Evolutionary conservation across 176 grass and related monocot species (phyloP), one percentile per base, ranked within the genome.

Genomic region (Oryza rufipogon): DNA sequence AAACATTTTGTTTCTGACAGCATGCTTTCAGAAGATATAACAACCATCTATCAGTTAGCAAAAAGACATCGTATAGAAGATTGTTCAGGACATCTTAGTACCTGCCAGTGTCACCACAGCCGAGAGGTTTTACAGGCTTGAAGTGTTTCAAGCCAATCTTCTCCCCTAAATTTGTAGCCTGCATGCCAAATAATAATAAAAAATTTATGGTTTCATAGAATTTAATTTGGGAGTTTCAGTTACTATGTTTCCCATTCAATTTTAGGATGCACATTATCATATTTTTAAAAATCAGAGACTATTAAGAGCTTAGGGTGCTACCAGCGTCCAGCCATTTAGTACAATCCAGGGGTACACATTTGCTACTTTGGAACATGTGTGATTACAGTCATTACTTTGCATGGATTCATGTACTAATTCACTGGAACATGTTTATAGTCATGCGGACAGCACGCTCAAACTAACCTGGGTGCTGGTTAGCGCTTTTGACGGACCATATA

Each of bases 61-160:
- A 73, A 58, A 39, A 70, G 2, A 60, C 70, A 88, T 36, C 19
- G 8, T 63, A 52, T 15, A 72, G 22, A 83, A 66, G 36, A 88
- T 17, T 75, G 19, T 64, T 68, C 33, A 56, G 75, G 3, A 42
- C 20, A 13, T 85, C 42, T 48, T 34, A 63, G 66, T 92, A 99
- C 96, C 93, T 99, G 76, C 96, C 96, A 89, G 96, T 99, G 70
- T 99, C 96, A 83, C 96, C 96, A 88, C 75, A 96, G 44, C 96
- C 96, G 26, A 99, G 82, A 68, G 96, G 96, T 86, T 83, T 94
- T 73, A 99, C 72, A 73, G 96, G 96, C 44, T 81, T 96, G 83
- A 99, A 99, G 76, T 96, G 93, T 68, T 96, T 96, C 88, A 99
- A 75, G 69, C 88, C 79, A 91, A 99, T 92, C 84, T 83, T 86